Evolutionary conservation across 2,329 filamentous ascomycete species (phyloP).

Genomic region (Aspergillus tanneri): DNA sequence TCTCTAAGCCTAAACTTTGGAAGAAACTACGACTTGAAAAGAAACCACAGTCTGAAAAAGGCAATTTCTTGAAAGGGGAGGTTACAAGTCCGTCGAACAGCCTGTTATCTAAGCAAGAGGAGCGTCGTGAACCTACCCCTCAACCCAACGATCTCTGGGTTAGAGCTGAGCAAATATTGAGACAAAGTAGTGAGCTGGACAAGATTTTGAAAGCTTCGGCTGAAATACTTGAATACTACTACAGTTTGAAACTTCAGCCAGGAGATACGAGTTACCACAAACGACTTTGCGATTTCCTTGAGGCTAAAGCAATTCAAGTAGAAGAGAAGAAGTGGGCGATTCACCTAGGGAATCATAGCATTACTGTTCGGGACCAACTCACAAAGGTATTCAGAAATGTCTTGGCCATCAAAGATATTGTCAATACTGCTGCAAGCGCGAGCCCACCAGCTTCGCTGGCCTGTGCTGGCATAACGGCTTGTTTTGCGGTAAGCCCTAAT

Average conservation of each 20-base stretch:
- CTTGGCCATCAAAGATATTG: conserved; percentile 9
- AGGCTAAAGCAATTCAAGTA: background rate
- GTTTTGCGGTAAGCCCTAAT: conserved; percentile 12
- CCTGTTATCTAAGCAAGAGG: too few species aligned
- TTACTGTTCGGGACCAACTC: conserved; percentile 2
- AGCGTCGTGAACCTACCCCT: background rate
- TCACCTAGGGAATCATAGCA: background rate
- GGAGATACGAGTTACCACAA: background rate
- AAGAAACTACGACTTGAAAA: too few species aligned
- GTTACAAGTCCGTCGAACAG: too few species aligned
- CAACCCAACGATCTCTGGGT: background rate
- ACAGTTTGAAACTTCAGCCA: background rate
- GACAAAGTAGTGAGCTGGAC: background rate
- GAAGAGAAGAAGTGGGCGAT: conserved; percentile 8
- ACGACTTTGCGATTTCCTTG: background rate
- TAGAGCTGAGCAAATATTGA: background rate
- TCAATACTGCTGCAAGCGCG: conserved; percentile 7
- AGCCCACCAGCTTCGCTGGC: conserved; percentile 12
- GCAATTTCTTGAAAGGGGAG: too few species aligned
- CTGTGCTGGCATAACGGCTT: conserved; percentile 9
- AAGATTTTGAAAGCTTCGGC: background rate
- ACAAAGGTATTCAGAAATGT: conserved; percentile 2
- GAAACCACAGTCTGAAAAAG: too few species aligned
- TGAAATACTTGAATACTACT: background rate
- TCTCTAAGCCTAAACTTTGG: too few species aligned